Evolutionary conservation across 2,329 filamentous ascomycete genomes (phyloP).

Genomic region (Cladosporium sp.): DNA sequence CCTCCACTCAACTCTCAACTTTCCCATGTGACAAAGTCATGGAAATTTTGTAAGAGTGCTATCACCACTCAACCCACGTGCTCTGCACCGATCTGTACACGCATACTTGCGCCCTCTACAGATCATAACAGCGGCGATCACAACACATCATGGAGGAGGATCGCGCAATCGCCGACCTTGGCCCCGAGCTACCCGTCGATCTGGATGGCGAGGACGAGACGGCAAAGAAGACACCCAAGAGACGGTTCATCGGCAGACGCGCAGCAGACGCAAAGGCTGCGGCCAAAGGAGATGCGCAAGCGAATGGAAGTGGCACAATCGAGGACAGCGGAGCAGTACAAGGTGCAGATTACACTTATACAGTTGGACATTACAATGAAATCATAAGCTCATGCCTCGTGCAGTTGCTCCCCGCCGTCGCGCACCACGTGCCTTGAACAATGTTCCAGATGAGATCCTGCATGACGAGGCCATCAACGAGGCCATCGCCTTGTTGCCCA

Average conservation of each 20-base stretch:
- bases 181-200: conserved; percentile 67
- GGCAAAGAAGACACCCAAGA: conserved; percentile 72
- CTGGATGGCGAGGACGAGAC: conserved; percentile 52
- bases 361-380: conserved; percentile 7
- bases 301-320: conserved; percentile 43
- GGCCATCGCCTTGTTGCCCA: conserved; percentile 80
- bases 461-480: conserved; percentile 82
- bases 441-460: conserved; percentile 83
- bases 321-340: conserved; percentile 68
- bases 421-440: conserved; percentile 79
- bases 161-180: conserved; percentile 67
- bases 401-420: conserved; percentile 71
- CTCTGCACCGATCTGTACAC: not conserved
- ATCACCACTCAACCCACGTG: not conserved
- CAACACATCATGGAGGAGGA: conserved; percentile 69
- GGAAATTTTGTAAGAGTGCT: not conserved
- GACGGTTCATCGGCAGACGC: conserved; percentile 84
- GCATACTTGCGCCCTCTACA: not conserved
- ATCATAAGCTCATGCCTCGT: conserved; percentile 14
- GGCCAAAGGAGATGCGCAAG: conserved; percentile 46
- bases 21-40: not conserved
- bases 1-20: not conserved
- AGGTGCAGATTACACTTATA: conserved; percentile 50
- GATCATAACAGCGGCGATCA: not conserved
- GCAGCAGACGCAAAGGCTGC: conserved; percentile 65